Percentiles rank a stretch among this genome's conserved stretches.
phyloP scores from a whole-genome alignment of 768 basidiomycete species.

The Suillus variegatus region DNA sequence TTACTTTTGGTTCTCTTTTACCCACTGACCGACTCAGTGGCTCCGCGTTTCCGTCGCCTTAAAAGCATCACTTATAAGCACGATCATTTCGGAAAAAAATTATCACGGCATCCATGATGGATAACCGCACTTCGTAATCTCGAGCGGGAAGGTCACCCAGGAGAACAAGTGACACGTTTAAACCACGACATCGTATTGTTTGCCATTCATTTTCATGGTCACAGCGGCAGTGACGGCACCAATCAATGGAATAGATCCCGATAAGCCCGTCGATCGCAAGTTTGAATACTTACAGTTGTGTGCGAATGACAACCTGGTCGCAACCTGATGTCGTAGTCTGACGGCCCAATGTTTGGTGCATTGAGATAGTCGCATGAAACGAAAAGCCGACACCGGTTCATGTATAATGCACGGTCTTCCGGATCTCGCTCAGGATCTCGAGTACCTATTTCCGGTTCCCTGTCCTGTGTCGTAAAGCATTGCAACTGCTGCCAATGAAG shows the following conservation, averaged over 20 bases:
- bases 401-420: neutral
- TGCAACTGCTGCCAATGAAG: neutral
- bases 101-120: slow-evolving; percentile 17
- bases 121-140: slow-evolving; percentile 19
- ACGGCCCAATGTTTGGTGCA: neutral
- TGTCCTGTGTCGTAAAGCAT: neutral
- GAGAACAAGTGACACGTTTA: slow-evolving; percentile 8
- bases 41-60: neutral
- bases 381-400: neutral
- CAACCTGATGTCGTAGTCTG: neutral
- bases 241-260: slow-evolving; percentile 2
- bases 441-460: neutral
- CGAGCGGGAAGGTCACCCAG: slow-evolving; percentile 4
- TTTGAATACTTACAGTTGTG: slow-evolving; percentile 1
- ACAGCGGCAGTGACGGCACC: slow-evolving; percentile 9
- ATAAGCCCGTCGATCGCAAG: slow-evolving; percentile 2
- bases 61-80: slow-evolving; percentile 5
- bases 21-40: neutral
- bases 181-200: slow-evolving; percentile 6
- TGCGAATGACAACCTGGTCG: neutral
- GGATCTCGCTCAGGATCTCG: neutral
- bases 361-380: neutral
- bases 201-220: slow-evolving; percentile 20
- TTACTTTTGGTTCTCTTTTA: neutral
- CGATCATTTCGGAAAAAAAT: slow-evolving; percentile 31